Evolutionary conservation across 2,329 filamentous ascomycete genomes (phyloP), one percentile per base, ranked within the genome.

Genomic region (Diaporthe citrichinensis): DNA sequence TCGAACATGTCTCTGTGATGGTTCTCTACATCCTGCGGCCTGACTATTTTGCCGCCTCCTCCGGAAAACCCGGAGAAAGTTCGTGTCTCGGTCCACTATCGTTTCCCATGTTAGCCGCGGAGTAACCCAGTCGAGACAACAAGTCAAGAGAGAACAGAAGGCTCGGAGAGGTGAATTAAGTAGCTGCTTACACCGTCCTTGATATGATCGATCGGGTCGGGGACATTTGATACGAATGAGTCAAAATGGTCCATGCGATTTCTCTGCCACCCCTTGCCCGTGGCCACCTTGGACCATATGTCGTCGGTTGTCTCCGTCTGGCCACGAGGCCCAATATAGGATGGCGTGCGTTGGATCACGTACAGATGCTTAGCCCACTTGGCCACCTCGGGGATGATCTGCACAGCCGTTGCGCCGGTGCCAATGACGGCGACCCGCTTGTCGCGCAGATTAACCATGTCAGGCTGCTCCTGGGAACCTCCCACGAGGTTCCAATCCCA

Each of bases 391-490:
- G 93, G 93, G 1, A 94, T 83, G 1, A 95, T 85, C 0, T 93
- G 94, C 46, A 94, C 86, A 6, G 93, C 92, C 0, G 93, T 94
- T 0, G 93, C 93, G 14, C 93, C 93, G 57, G 88, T 91, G 25
- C 93, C 93, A 73, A 95, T 90, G 71, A 94, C 86, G 55, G 93
- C 90, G 23, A 94, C 85, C 31, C 90, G 88, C 80, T 94, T 94
- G 83, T 87, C 84, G n/a, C 65, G 62, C 34, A 77, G 34, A 31
- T 74, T 72, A 72, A 74, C 65, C 34, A 31, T 59, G 10, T 71
- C 73, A 14, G 75, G 76, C 74, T 76, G 39, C 9, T 65, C 61
- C 4, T 65, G 61, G 9, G 17, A 31, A 17, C 61, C 61, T 4
- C 61, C 61, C 2, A 46, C 41, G 14, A 65, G 8, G 2, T 23